These are phyloP conservation scores for Tricholoma furcatifolium DNA, from an alignment of 768 basidiomycete genomes.

Conservation along the genomic window DNA sequence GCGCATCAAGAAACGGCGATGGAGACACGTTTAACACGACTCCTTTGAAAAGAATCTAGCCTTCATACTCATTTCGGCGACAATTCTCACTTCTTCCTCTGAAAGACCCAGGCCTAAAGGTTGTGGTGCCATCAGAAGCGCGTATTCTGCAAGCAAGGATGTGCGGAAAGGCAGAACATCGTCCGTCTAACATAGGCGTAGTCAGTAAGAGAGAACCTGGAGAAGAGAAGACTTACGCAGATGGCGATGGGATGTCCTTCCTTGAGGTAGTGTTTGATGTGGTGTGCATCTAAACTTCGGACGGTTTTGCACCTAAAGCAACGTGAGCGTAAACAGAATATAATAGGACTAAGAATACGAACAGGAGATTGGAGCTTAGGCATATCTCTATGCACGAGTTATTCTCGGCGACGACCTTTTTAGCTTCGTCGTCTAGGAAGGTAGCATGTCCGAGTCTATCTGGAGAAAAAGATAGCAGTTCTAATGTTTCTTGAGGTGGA, in stretches of 20 bases:
- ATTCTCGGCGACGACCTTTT: constrained; percentile 48
- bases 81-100: constrained; percentile 49
- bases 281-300: constrained; percentile 61
- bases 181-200: constrained; percentile 56
- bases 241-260: constrained; percentile 70
- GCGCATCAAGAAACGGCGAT: too few species aligned
- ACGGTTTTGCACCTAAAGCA: constrained; percentile 68
- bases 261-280: constrained; percentile 65
- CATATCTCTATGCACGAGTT: constrained; percentile 78
- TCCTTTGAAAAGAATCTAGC: constrained; percentile 21
- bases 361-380: constrained; percentile 77
- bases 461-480: constrained; percentile 61
- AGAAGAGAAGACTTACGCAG: constrained; percentile 49
- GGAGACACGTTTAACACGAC: not conserved
- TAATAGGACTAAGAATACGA: constrained; percentile 24
- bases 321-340: not conserved
- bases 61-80: constrained; percentile 65
- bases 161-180: constrained; percentile 79
- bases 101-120: constrained; percentile 71
- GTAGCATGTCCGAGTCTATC: constrained; percentile 81
- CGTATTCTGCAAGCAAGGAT: constrained; percentile 74
- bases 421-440: constrained; percentile 63
- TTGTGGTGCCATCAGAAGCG: constrained; percentile 68
- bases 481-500: constrained; percentile 54
- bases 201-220: not conserved